A percentile compares a stretch with the other conserved stretches of the same genome.
Conservation (phyloP, 106 monocot genomes). For the Acorus gramineus region DNA sequence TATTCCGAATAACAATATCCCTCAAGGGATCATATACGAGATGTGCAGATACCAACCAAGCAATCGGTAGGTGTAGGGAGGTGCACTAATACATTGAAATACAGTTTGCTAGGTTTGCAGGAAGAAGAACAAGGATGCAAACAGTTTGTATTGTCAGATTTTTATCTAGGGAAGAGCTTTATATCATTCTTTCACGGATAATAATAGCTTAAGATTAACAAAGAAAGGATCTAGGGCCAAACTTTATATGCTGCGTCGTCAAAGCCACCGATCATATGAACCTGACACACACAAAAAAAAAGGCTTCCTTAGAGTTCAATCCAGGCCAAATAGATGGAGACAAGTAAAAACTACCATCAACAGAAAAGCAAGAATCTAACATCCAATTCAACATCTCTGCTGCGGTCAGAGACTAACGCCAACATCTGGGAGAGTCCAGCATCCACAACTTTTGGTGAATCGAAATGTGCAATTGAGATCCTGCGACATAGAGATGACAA, state of each 20-base stretch:
- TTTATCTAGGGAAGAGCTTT: too few species aligned
- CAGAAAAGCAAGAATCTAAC: conserved; percentile 22
- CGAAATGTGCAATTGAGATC: conserved; percentile 79
- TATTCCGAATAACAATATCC: too few species aligned
- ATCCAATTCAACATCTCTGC: conserved; percentile 41
- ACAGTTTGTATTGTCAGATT: too few species aligned
- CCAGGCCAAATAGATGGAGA: background rate
- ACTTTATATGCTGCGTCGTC: conserved; percentile 49
- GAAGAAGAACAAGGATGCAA: too few species aligned
- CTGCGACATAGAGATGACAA: conserved; percentile 18
- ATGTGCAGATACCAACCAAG: too few species aligned
- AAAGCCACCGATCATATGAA: conserved; percentile 74
- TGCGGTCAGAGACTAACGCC: conserved; percentile 28
- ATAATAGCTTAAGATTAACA: background rate
- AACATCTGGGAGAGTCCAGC: conserved; percentile 66
- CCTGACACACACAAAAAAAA: conserved; percentile 26
- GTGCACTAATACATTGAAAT: too few species aligned
- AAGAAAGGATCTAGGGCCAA: conserved; percentile 6
- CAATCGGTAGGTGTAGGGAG: too few species aligned
- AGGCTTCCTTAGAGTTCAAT: background rate
- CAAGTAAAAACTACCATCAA: background rate
- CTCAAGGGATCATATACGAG: too few species aligned
- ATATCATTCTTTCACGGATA: background rate
- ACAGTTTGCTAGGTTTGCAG: too few species aligned
- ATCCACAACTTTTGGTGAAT: conserved; percentile 50